These are phyloP conservation scores for Dioscorea cayenensis DNA, from an alignment of 116 monocot genomes.

Conservation along the genomic window DNA sequence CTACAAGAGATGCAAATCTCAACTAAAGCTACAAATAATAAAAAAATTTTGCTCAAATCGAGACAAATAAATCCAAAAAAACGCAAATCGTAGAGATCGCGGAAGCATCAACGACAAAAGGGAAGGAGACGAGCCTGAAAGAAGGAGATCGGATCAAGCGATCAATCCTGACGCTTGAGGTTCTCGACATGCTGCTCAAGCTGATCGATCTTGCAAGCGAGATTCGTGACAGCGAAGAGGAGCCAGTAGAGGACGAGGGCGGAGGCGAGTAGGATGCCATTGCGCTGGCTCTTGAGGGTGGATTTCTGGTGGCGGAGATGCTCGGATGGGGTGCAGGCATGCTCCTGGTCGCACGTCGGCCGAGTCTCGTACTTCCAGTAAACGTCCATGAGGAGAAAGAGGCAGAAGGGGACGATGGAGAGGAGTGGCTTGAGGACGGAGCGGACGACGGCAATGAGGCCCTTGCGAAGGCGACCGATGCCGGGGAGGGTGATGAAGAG, in stretches of 20 bases:
- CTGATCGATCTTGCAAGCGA: constrained; percentile 46
- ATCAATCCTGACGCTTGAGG: constrained; percentile 57
- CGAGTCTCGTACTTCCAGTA: constrained; percentile 94
- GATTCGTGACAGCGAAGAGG: constrained; percentile 55
- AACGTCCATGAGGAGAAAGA: constrained; percentile 75
- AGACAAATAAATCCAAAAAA: background rate
- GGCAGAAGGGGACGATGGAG: constrained; percentile 72
- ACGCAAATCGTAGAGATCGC: background rate
- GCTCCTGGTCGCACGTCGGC: constrained; percentile 50
- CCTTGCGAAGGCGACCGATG: constrained; percentile 57
- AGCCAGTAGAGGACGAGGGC: constrained; percentile 77
- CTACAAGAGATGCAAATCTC: background rate
- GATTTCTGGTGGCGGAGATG: constrained; percentile 84
- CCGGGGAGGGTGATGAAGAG: constrained; percentile 72
- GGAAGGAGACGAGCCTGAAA: background rate
- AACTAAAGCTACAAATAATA: background rate
- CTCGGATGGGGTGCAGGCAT: constrained; percentile 68
- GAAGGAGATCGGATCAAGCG: background rate
- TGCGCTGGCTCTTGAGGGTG: constrained; percentile 79
- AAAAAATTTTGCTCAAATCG: background rate
- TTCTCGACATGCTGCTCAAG: constrained; percentile 53
- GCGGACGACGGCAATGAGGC: constrained; percentile 45
- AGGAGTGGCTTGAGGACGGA: constrained; percentile 66
- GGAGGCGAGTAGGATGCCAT: constrained; percentile 68
- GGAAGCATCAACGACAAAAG: background rate